Evolutionary conservation across 352 stramenopile species (phyloP), one percentile per base, ranked within the genome.

Genomic region (Phytophthora cryptogea): DNA sequence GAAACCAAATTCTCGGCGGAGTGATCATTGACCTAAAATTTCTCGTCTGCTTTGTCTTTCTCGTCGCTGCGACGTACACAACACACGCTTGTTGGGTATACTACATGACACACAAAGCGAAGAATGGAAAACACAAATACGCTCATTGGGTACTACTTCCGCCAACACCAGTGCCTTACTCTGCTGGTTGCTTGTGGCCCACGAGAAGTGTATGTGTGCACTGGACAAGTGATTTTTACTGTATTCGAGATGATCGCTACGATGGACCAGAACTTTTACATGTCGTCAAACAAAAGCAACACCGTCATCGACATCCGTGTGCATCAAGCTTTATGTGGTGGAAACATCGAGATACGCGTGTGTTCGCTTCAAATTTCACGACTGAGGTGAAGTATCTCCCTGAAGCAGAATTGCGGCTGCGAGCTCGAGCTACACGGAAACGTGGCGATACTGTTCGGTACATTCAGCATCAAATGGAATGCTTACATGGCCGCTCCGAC

Each of bases 181-280:
- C 69, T n/a, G 69, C 69, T 31, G 69, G 50, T 11, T 40, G 65
- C 17, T 40, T 78, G 13, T 75, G 69, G 57, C 54, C 66, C 7
- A 59, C 47, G 0, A 44, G 66, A 23, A 68, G 60, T 8, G 58
- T 78, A 53, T 74, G 65, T 8, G 61, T 72, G 7, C 57, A 72
- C 20, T 74, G 69, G 69, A 70, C 60, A 1, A 72, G 62, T 10
- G 66, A 78, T 31, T 78, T 70, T 30, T 78, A 63, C 27, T 74
- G 63, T 31, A 64, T 75, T 20, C 55, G 43, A 50, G 55, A 74
- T 27, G 33, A 62, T 9, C 46, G 37, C 14, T 27, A 63, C 1
- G 37, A 41, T 16, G 39, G 39, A 9, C 36, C 26, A 17, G 6
- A 33, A 16, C 20, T 48, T 8, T 17, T 44, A 26, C 31, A 40